Conservation (phyloP, 1,139 yeast species). For the Blastobotrys aristatus region DNA sequence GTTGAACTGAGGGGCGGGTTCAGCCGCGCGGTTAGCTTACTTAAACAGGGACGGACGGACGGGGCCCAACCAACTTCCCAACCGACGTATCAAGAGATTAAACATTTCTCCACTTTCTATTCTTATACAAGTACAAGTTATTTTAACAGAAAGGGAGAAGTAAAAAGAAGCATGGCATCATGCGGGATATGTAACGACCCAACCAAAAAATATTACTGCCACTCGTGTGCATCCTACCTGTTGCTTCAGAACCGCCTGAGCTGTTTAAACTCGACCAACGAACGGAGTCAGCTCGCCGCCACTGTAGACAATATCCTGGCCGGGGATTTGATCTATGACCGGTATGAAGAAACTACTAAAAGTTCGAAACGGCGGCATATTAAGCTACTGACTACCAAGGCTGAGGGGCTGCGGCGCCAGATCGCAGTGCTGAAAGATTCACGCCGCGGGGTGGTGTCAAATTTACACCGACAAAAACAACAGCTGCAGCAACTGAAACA, state of each 20-base stretch:
- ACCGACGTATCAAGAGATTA: not conserved
- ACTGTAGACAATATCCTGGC: slow-evolving; percentile 13
- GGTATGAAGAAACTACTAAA: not conserved
- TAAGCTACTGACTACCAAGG: slow-evolving; percentile 14
- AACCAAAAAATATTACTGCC: slow-evolving; percentile 25
- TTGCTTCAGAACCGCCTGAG: slow-evolving; percentile 29
- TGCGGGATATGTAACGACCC: slow-evolving; percentile 29
- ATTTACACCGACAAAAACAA: slow-evolving; percentile 7
- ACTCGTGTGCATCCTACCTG: slow-evolving; percentile 28
- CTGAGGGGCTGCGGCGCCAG: slow-evolving; percentile 13
- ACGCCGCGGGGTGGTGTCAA: slow-evolving; percentile 10
- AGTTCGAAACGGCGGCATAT: slow-evolving; percentile 13
- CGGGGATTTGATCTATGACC: slow-evolving; percentile 12
- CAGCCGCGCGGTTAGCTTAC: not conserved
- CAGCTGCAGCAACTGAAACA: slow-evolving; percentile 9
- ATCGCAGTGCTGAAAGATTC: slow-evolving; percentile 11
- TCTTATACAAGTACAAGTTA: too few species aligned
- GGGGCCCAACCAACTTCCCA: too few species aligned
- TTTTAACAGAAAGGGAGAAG: too few species aligned
- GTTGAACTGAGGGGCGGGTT: not conserved
- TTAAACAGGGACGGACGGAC: not conserved
- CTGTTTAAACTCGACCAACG: slow-evolving; percentile 27
- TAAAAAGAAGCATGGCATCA: slow-evolving; percentile 2
- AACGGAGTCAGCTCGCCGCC: slow-evolving; percentile 23
- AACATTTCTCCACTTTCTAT: not conserved